These are phyloP conservation scores for Cryptosporidium sp. DNA, from an alignment of 169 alveolate genomes.

Conservation along the genomic window DNA sequence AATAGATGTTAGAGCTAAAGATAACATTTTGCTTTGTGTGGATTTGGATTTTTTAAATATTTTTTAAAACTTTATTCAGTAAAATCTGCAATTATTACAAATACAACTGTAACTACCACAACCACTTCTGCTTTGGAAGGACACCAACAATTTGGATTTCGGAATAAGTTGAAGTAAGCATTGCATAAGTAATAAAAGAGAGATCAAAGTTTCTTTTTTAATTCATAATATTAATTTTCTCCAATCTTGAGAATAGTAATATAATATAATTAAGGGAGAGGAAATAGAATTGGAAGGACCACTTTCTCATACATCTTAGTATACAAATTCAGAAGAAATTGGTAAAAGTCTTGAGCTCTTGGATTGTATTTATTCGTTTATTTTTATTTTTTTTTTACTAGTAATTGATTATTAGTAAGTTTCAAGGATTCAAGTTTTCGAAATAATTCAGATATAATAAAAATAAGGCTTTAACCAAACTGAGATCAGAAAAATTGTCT, in stretches of 20 bases:
- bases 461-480: neutral
- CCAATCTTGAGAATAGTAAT: neutral
- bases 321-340: neutral
- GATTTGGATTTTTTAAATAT: constrained; percentile 12
- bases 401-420: neutral
- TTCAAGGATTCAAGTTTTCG: neutral
- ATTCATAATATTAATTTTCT: neutral
- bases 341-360: neutral
- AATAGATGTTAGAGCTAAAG: constrained; percentile 1
- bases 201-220: neutral
- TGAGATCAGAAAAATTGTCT: neutral
- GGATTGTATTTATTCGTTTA: neutral
- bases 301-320: neutral
- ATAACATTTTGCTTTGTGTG: constrained; percentile 12
- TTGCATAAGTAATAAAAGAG: neutral
- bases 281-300: neutral
- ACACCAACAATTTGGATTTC: neutral
- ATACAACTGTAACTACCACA: neutral
- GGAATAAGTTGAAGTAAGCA: neutral
- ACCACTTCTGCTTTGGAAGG: neutral
- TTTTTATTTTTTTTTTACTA: too few relatives aligned
- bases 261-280: neutral
- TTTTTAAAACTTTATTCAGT: neutral
- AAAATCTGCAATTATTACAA: neutral
- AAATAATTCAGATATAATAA: too few relatives aligned